Evolutionary conservation across 441 rosid species (phyloP).

Genomic region (Breynia disticha): DNA sequence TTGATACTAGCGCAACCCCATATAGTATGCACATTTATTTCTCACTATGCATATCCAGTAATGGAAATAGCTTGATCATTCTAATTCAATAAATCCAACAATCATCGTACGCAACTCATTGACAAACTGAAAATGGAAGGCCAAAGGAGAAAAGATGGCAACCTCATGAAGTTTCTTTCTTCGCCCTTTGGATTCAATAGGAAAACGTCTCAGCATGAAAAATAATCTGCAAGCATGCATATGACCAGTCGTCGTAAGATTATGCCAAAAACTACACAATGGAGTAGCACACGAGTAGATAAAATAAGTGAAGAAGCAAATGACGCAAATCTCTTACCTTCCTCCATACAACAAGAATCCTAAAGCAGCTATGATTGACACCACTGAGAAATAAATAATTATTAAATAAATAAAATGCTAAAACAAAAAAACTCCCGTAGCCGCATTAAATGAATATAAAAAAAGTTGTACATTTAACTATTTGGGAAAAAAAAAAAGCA

Average conservation of each 20-base stretch:
- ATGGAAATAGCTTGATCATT: background rate
- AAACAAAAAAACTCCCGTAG: background rate
- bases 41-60: background rate
- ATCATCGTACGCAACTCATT: background rate
- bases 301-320: background rate
- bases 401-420: background rate
- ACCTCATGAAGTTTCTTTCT: slow-evolving; percentile 98
- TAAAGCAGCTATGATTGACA: slow-evolving; percentile 48
- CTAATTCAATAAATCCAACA: background rate
- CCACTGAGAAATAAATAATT: slow-evolving; percentile 7
- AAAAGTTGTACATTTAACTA: background rate
- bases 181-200: slow-evolving; percentile 95
- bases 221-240: slow-evolving; percentile 45
- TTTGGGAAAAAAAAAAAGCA: slow-evolving; percentile 17
- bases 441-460: background rate
- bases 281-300: slow-evolving; percentile 7
- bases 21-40: background rate
- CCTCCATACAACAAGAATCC: slow-evolving; percentile 66
- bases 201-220: slow-evolving; percentile 89
- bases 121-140: background rate
- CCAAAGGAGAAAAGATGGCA: slow-evolving; percentile 7
- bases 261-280: slow-evolving; percentile 1
- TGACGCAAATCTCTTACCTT: slow-evolving; percentile 25
- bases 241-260: slow-evolving; percentile 9
- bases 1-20: slow-evolving; percentile 3